A percentile compares a stretch with the other conserved stretches of the same genome.
Evolutionary conservation across 2,329 filamentous ascomycete genomes (phyloP).

Genomic region (Venturiaceae sp.): DNA sequence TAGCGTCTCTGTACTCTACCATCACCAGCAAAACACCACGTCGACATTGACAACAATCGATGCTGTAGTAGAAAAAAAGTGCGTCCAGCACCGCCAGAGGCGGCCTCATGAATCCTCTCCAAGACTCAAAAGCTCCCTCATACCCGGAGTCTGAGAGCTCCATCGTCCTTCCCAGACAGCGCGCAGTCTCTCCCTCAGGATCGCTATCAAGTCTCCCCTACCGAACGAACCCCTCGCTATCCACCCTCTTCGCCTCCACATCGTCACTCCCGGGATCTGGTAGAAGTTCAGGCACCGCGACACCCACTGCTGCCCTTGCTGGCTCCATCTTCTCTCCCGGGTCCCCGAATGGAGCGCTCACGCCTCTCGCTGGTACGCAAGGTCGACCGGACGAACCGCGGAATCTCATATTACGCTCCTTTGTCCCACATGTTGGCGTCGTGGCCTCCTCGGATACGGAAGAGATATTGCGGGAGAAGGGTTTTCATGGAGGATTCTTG

Average conservation of each 20-base stretch:
- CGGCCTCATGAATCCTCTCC: slow-evolving; percentile 1
- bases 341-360: slow-evolving; percentile 23
- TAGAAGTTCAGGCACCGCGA: slow-evolving; percentile 32
- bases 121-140: slow-evolving; percentile 2
- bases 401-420: slow-evolving; percentile 67
- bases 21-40: not conserved
- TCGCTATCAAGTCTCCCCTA: slow-evolving; percentile 49
- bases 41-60: not conserved
- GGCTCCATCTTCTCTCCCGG: slow-evolving; percentile 36
- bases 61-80: not conserved
- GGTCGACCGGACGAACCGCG: slow-evolving; percentile 36
- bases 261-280: slow-evolving; percentile 30
- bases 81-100: not conserved
- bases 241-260: slow-evolving; percentile 42
- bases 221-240: slow-evolving; percentile 42
- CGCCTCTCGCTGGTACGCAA: slow-evolving; percentile 27
- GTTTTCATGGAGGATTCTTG: slow-evolving; percentile 71
- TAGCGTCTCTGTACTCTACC: not conserved
- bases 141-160: slow-evolving; percentile 2
- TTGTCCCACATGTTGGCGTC: slow-evolving; percentile 81
- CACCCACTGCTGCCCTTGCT: slow-evolving; percentile 24
- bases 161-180: not conserved
- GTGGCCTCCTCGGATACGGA: slow-evolving; percentile 83
- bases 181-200: slow-evolving; percentile 40
- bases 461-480: slow-evolving; percentile 69